These are phyloP conservation scores for Populus nigra DNA, from an alignment of 345 rosid genomes.

Conservation along the genomic window DNA sequence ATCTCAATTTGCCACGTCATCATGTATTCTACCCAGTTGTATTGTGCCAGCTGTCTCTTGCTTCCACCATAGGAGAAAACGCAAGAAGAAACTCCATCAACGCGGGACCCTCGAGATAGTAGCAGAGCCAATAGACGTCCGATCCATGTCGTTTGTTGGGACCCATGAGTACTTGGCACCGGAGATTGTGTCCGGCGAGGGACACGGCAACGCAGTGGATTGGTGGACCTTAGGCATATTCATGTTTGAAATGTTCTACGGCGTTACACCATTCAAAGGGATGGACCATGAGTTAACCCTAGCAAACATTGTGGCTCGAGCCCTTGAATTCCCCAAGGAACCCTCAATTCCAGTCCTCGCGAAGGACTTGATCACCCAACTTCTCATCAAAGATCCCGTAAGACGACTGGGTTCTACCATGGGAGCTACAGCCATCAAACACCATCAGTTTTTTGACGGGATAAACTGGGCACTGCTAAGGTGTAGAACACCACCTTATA, in stretches of 20 bases:
- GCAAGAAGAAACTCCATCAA: constrained; percentile 26
- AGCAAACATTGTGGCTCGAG: constrained; percentile 60
- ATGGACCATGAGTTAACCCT: constrained; percentile 54
- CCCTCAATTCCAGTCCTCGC: constrained; percentile 40
- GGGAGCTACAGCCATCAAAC: constrained; percentile 57
- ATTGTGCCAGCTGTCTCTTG: constrained; percentile 53
- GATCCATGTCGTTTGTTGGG: constrained; percentile 68
- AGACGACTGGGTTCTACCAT: constrained; percentile 53
- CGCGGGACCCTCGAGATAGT: constrained; percentile 43
- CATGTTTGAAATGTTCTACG: constrained; percentile 54
- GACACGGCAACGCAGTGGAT: constrained; percentile 66
- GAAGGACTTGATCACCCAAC: constrained; percentile 53
- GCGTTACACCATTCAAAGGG: constrained; percentile 57
- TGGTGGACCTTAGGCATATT: constrained; percentile 74
- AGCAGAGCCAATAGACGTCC: constrained; percentile 54
- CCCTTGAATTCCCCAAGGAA: constrained; percentile 61
- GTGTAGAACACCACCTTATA: constrained; percentile 47
- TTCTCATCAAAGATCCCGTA: constrained; percentile 48
- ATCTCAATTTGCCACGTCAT: constrained; percentile 29
- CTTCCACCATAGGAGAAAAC: constrained; percentile 37
- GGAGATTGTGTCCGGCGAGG: constrained; percentile 61
- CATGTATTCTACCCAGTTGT: constrained; percentile 59
- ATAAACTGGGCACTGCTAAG: constrained; percentile 64
- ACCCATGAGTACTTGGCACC: constrained; percentile 71
- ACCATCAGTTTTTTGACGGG: constrained; percentile 49